These are phyloP conservation scores for Suhomyces pyralidae DNA, from an alignment of 805 yeast species.

Conservation along the genomic window DNA sequence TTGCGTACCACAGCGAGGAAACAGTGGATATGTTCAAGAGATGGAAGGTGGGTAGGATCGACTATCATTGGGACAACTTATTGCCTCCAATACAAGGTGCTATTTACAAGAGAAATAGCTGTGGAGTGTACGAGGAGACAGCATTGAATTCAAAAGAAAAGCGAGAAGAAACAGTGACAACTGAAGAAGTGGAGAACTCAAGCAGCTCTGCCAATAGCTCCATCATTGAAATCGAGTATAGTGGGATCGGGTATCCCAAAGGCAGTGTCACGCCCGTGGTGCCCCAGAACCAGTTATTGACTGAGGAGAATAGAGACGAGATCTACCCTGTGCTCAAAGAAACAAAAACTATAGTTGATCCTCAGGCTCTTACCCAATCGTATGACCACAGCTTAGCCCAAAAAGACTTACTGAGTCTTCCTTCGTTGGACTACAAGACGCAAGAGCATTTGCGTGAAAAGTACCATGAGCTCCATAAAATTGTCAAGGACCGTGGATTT, in stretches of 20 bases:
- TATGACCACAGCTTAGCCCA: constrained; percentile 57
- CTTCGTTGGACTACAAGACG: constrained; percentile 64
- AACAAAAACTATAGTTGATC: constrained; percentile 45
- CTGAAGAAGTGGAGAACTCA: background rate
- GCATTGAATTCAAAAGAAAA: constrained; percentile 6
- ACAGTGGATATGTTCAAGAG: constrained; percentile 49
- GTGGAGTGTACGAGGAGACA: background rate
- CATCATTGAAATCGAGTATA: constrained; percentile 12
- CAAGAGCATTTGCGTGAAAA: constrained; percentile 55
- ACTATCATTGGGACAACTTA: constrained; percentile 66
- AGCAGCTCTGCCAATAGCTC: constrained; percentile 11
- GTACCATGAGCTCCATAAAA: constrained; percentile 59
- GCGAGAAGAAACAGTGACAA: background rate
- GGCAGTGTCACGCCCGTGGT: constrained; percentile 48
- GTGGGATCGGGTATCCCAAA: constrained; percentile 37
- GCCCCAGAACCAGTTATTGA: constrained; percentile 46
- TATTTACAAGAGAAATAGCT: constrained; percentile 14
- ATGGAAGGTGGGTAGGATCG: constrained; percentile 65
- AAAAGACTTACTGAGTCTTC: constrained; percentile 55
- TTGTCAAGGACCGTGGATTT: constrained; percentile 53
- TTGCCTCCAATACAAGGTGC: constrained; percentile 92
- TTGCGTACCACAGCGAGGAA: constrained; percentile 70
- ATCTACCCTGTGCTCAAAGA: constrained; percentile 30
- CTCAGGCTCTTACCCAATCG: constrained; percentile 49
- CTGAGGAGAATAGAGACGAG: constrained; percentile 30